phyloP scores from a whole-genome alignment of 1,284 basidiomycete species.

The Bjerkandera adusta region DNA sequence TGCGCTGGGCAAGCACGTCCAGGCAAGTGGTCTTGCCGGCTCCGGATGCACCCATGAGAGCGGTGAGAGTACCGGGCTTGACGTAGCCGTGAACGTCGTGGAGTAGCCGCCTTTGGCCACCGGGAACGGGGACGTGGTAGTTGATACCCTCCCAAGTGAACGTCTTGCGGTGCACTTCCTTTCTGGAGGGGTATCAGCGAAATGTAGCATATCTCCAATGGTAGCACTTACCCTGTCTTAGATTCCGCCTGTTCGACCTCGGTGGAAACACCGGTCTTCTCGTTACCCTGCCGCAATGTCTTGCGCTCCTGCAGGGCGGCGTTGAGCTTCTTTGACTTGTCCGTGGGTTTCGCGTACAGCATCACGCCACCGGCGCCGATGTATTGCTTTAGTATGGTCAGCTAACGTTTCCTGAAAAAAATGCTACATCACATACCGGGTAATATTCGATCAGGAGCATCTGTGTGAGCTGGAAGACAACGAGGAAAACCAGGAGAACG shows the following conservation, averaged over 20 bases:
- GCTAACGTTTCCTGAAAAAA: neutral
- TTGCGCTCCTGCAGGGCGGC: slow-evolving; percentile 56
- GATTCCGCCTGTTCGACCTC: slow-evolving; percentile 31
- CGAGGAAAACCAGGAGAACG: slow-evolving; percentile 59
- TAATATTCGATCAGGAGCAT: slow-evolving; percentile 60
- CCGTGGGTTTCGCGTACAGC: slow-evolving; percentile 72
- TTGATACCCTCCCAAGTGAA: slow-evolving; percentile 74
- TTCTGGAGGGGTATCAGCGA: slow-evolving; percentile 7
- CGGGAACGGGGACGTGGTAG: slow-evolving; percentile 74
- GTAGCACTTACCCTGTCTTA: slow-evolving; percentile 23
- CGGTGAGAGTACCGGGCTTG: slow-evolving; percentile 81
- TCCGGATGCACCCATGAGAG: slow-evolving; percentile 80
- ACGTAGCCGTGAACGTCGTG: slow-evolving; percentile 90
- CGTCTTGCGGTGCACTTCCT: slow-evolving; percentile 40
- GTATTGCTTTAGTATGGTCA: slow-evolving; percentile 41
- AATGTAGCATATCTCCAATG: neutral
- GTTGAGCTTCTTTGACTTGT: slow-evolving; percentile 68
- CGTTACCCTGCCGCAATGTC: slow-evolving; percentile 30
- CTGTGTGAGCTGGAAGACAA: slow-evolving; percentile 68
- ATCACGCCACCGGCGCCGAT: slow-evolving; percentile 45
- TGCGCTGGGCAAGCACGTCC: slow-evolving; percentile 86
- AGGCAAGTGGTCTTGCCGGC: slow-evolving; percentile 82
- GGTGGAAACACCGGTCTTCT: slow-evolving; percentile 26
- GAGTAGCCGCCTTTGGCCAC: slow-evolving; percentile 68
- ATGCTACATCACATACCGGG: slow-evolving; percentile 42